Conservation (phyloP, 768 basidiomycete genomes). For the Hygrophoropsis aurantiaca region DNA sequence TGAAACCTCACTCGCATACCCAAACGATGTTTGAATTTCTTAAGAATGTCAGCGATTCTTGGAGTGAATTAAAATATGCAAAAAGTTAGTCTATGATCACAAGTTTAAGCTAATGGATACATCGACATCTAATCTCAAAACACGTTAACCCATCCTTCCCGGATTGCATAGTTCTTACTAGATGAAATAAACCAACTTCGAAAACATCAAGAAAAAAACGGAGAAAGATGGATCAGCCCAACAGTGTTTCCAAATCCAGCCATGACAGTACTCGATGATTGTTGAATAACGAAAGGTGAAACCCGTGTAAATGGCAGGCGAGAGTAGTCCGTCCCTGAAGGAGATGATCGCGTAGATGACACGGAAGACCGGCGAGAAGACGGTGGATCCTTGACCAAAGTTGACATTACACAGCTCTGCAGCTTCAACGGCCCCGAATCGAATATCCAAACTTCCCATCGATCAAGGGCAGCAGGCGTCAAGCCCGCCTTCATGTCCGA, state of each 20-base stretch:
- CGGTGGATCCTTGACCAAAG: conserved; percentile 35
- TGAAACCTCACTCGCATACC: no score
- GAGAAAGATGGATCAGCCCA: conserved; percentile 49
- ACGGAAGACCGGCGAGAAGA: conserved; percentile 11
- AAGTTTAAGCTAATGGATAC: conserved; percentile 5
- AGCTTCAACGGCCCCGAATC: conserved; percentile 52
- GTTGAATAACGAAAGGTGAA: conserved; percentile 51
- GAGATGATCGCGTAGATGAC: conserved; percentile 3
- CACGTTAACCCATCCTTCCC: neutral
- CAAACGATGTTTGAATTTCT: no score
- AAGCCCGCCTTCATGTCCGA: no score
- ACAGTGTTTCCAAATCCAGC: conserved; percentile 82
- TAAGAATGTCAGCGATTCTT: no score
- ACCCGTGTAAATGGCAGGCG: conserved; percentile 82
- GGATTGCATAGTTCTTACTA: neutral
- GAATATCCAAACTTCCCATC: conserved; percentile 85
- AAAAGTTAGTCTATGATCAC: neutral
- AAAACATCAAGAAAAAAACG: conserved; percentile 6
- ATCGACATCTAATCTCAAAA: conserved; percentile 1
- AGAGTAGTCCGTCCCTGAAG: conserved; percentile 34
- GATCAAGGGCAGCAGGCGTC: conserved; percentile 63
- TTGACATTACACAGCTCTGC: conserved; percentile 51
- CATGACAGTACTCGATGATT: conserved; percentile 52
- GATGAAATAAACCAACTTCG: neutral
- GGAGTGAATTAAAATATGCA: no score